Percentiles rank a stretch among this genome's conserved stretches.
Evolutionary conservation across 805 yeast species (phyloP).

Genomic region (Metschnikowia orientalis): DNA sequence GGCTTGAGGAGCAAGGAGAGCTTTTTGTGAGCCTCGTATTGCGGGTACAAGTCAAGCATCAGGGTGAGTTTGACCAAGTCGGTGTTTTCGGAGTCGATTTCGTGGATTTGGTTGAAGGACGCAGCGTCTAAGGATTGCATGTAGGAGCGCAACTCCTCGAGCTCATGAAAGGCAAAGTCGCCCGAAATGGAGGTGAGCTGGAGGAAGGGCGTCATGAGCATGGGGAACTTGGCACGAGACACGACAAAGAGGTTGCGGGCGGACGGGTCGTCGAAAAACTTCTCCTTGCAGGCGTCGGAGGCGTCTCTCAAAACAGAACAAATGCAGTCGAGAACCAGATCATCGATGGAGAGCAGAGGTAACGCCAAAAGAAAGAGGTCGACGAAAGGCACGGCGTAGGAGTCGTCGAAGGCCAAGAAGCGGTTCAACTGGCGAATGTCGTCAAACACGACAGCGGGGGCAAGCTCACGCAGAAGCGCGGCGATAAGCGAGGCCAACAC

Average conservation of each 20-base stretch:
- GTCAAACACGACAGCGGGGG: constrained; percentile 37
- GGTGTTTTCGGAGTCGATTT: constrained; percentile 48
- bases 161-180: constrained; percentile 60
- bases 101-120: constrained; percentile 37
- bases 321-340: constrained; percentile 40
- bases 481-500: constrained; percentile 5
- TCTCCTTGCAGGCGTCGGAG: constrained; percentile 41
- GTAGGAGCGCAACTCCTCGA: constrained; percentile 56
- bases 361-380: constrained; percentile 41
- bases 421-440: constrained; percentile 40
- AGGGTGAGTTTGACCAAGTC: constrained; percentile 50
- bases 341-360: constrained; percentile 48
- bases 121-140: constrained; percentile 44
- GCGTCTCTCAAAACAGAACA: constrained; percentile 39
- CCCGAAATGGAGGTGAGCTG: constrained; percentile 59
- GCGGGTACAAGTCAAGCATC: constrained; percentile 50
- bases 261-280: constrained; percentile 44
- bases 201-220: constrained; percentile 55
- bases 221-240: constrained; percentile 73
- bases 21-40: constrained; percentile 47
- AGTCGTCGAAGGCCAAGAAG: constrained; percentile 44
- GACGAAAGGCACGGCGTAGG: constrained; percentile 49
- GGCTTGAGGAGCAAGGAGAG: constrained; percentile 39
- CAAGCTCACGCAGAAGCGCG: constrained; percentile 5
- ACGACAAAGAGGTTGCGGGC: constrained; percentile 45